Evolutionary conservation across 345 rosid species (phyloP).

Genomic region (Arabis alpina): DNA sequence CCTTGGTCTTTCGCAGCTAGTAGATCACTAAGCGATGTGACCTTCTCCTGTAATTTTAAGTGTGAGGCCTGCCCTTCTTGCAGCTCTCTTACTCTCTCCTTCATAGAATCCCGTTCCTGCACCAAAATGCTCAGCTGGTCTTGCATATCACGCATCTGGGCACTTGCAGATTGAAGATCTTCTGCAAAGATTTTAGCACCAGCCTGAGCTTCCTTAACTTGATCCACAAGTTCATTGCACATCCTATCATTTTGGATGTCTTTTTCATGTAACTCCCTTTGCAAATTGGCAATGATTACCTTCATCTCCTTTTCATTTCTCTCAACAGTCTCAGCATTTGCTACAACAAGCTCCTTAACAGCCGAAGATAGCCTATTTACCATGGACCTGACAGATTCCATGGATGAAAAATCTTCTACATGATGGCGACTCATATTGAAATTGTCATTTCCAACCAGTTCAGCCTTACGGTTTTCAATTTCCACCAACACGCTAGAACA

Average conservation of each 20-base stretch:
- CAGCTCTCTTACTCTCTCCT: constrained; percentile 59
- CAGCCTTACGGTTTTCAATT: constrained; percentile 66
- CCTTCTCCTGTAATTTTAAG: constrained; percentile 58
- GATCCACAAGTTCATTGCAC: constrained; percentile 82
- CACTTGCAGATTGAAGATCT: constrained; percentile 71
- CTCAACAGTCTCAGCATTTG: constrained; percentile 56
- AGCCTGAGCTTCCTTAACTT: constrained; percentile 92
- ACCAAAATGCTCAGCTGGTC: constrained; percentile 52
- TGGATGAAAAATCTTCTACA: constrained; percentile 45
- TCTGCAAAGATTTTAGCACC: constrained; percentile 56
- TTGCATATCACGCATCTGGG: constrained; percentile 59
- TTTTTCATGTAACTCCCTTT: constrained; percentile 92
- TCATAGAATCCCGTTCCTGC: constrained; percentile 58
- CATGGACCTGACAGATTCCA: constrained; percentile 58
- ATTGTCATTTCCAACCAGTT: constrained; percentile 46
- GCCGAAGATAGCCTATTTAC: constrained; percentile 59
- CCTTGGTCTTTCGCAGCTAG: constrained; percentile 89
- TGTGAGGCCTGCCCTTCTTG: constrained; percentile 59
- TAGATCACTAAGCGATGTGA: constrained; percentile 54
- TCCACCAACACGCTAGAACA: constrained; percentile 62
- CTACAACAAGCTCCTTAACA: constrained; percentile 53
- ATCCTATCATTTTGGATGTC: constrained; percentile 77
- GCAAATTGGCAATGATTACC: constrained; percentile 65
- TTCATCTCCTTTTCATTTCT: constrained; percentile 71
- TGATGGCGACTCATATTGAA: constrained; percentile 44